A percentile compares a stretch with the other conserved stretches of the same genome.
These are phyloP conservation scores for Monosporozyma servazzii DNA, from an alignment of 805 yeast species.

Conservation along the genomic window DNA sequence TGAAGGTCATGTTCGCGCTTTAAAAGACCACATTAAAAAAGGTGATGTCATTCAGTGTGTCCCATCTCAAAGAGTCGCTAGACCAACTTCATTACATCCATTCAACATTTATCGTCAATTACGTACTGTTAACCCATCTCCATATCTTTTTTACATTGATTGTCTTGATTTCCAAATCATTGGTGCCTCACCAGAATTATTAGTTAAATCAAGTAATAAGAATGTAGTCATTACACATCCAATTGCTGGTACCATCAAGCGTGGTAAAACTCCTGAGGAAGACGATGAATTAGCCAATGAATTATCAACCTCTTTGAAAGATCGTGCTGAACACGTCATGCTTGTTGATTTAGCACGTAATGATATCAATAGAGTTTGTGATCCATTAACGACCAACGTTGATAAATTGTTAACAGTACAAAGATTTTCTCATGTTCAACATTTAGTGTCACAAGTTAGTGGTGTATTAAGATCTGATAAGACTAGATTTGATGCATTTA, in stretches of 20 bases:
- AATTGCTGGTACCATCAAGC: constrained; percentile 89
- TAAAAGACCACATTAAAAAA: constrained; percentile 72
- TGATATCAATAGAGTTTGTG: constrained; percentile 91
- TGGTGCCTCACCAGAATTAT: constrained; percentile 94
- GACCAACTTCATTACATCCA: constrained; percentile 93
- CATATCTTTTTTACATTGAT: constrained; percentile 90
- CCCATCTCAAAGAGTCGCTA: constrained; percentile 92
- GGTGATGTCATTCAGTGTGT: constrained; percentile 98
- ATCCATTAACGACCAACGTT: constrained; percentile 73
- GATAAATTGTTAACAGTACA: constrained; percentile 85
- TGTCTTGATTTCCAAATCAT: constrained; percentile 86
- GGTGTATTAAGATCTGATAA: constrained; percentile 79
- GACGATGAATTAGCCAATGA: constrained; percentile 76
- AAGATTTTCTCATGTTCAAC: constrained; percentile 95
- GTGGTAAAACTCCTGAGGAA: constrained; percentile 87
- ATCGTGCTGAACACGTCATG: constrained; percentile 98
- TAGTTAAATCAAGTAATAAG: constrained; percentile 69
- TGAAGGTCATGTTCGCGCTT: constrained; percentile 63
- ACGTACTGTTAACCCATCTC: constrained; percentile 94
- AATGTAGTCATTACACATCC: constrained; percentile 88
- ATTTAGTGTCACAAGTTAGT: constrained; percentile 86
- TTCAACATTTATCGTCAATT: constrained; percentile 92
- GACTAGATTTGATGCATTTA: constrained; percentile 91
- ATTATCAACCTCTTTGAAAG: constrained; percentile 70
- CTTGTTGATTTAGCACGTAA: constrained; percentile 95